Evolutionary conservation across 2,329 filamentous ascomycete genomes (phyloP).

Genomic region (Claviceps digitariae): DNA sequence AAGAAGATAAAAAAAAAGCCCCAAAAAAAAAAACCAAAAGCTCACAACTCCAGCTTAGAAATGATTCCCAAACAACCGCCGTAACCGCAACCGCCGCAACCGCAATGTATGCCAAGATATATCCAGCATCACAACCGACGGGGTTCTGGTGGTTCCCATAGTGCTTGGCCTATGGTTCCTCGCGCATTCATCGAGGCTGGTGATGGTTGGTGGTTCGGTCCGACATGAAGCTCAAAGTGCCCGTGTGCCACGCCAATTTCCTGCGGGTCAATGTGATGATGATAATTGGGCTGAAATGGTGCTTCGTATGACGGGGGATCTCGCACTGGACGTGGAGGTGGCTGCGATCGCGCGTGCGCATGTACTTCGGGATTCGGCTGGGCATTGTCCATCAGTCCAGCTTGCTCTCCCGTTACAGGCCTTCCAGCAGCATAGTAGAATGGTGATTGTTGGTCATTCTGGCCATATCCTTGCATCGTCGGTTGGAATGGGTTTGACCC

Average conservation of each 20-base stretch:
- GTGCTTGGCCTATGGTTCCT: conserved; percentile 5
- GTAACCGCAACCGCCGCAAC: background rate
- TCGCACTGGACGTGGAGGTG: conserved; percentile 5
- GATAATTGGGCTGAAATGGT: background rate
- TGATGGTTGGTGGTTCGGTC: background rate
- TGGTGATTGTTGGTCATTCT: conserved; percentile 20
- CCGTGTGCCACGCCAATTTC: conserved; percentile 2
- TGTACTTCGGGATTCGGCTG: conserved; percentile 15
- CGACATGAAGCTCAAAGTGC: conserved; percentile 1
- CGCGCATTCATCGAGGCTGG: conserved; percentile 1
- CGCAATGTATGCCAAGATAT: background rate
- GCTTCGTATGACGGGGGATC: conserved; percentile 2
- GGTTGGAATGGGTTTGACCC: conserved; percentile 16
- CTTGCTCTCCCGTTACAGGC: conserved; percentile 22
- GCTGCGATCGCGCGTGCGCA: background rate
- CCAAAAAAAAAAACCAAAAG: background rate
- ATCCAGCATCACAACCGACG: background rate
- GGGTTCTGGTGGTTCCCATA: conserved; percentile 6
- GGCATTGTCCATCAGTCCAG: conserved; percentile 28
- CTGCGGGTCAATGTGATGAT: background rate
- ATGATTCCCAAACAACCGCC: background rate
- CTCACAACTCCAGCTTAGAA: background rate
- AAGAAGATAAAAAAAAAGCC: too few relatives aligned
- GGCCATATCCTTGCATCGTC: conserved; percentile 17
- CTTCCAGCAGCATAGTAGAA: conserved; percentile 23